phyloP scores from a whole-genome alignment of 2,329 filamentous ascomycete genomes.

The Epicoccum sorghinum region DNA sequence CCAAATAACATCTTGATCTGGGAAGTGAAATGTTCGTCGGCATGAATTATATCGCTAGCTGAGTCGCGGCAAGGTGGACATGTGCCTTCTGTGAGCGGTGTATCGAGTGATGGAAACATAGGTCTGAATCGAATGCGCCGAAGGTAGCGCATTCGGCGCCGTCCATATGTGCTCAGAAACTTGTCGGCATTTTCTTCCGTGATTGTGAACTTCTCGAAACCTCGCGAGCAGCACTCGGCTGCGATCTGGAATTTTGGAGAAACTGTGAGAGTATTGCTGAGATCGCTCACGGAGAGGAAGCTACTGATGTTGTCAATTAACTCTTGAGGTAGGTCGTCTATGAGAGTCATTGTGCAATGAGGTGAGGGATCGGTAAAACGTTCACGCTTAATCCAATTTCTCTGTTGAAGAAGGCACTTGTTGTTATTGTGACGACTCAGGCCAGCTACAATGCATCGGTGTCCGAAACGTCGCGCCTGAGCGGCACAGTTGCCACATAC shows the following conservation, averaged over 20 bases:
- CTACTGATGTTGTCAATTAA: background rate
- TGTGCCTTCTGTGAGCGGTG: background rate
- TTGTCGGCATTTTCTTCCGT: background rate
- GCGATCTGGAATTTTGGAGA: background rate
- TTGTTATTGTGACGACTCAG: background rate
- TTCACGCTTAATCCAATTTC: too few relatives aligned
- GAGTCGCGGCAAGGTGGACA: background rate
- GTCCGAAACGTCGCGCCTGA: background rate
- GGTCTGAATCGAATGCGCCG: background rate
- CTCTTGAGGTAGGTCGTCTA: background rate
- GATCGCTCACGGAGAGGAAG: background rate
- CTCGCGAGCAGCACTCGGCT: background rate
- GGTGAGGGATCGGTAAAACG: background rate
- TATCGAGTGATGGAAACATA: background rate
- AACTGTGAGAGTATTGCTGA: background rate
- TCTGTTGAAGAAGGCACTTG: background rate
- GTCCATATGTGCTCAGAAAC: background rate
- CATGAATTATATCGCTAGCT: background rate
- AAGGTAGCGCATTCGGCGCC: background rate
- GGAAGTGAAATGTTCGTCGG: background rate
- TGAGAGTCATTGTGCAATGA: background rate
- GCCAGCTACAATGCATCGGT: background rate
- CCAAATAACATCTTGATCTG: background rate
- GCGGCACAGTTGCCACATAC: background rate
- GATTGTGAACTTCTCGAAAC: background rate